Base-by-base conservation (phyloP, 2,329 filamentous ascomycete species). In the Fusarium kyushuense region DNA sequence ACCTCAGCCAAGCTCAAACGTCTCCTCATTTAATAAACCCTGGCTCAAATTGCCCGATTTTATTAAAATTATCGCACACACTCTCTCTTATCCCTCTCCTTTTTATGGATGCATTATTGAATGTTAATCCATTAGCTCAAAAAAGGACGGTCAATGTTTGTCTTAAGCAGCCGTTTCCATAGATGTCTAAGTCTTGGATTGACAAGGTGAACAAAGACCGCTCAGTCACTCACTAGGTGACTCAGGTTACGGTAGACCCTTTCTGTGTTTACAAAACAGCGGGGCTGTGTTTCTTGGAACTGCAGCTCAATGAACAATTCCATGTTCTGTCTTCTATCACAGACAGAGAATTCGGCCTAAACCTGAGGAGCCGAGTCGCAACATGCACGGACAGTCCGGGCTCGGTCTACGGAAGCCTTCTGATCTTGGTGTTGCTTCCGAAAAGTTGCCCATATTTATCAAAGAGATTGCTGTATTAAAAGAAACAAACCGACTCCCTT, bases 31-130 rank as follows among this genome's bases (percentile, higher is more conserved):
- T 42, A 36, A 49, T 38, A 47, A 48, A 56, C 47, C 54, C 53
- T 48, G 30, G n/a, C 52, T 25, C 35, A 40, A 54, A 32, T 54
- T 60, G 49, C 19, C 38, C 36, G 56, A 56, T 45, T 66, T 59
- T 48, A 49, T 65, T 63, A 53, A 51, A 63, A 69, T 68, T 69
- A 71, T 71, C 47, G 54, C 62, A 56, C 52, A 38, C 54, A 62
- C 54, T 53, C 21, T 13, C 14, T 35, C 40, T 45, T n/a, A 25
- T 55, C 23, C 27, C 27, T 60, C 61, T 54, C 60, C 64, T 58
- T 58, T 65, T 48, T 53, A 40, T 53, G 48, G 25, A 47, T 19
- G 36, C 29, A 38, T 32, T 25, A 49, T 63, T 17, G 19, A 33
- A 48, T 33, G 32, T 64, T n/a, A 27, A 36, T 36, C 14, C 11